Evolutionary conservation across 441 rosid genomes (phyloP), one percentile per base, ranked within the genome.

Genomic region (Macaranga tanarius): DNA sequence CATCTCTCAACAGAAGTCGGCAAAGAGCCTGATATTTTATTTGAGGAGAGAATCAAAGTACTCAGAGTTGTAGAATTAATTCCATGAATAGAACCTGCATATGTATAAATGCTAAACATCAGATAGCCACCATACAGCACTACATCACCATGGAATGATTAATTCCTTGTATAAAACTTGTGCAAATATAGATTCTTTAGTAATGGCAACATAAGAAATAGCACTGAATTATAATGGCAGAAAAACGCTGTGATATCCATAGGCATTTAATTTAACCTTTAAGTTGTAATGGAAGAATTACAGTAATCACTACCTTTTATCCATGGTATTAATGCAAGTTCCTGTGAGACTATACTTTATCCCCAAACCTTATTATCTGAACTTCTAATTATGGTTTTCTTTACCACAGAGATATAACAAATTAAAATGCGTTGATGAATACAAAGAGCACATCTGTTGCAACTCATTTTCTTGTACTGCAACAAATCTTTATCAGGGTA

Each of bases 11-110:
- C 70, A 75, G 62, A 65, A 70, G 84, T 50, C 0, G 97, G 98
- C 80, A 94, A 85, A 47, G 82, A 70, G n/a, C 97, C 95, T 12
- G 95, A 86, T 68, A 94, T 69, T 56, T 72, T 80, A 77, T 94
- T 94, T 44, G 90, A 88, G 0, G 98, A 92, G 74, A 94, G 95
- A 81, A 90, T 90, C 84, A 94, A 80, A 77, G 84, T 50, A 67
- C 73, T 83, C 83, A 94, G 73, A 16, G 86, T 86, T 62, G 90
- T 82, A 68, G 97, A 89, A 65, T 85, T 88, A 78, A 89, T 80
- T 67, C 55, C 82, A 72, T 60, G 82, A 70, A 92, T 75, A 44
- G 86, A 84, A 80, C 94, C 99, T 94, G 97, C 76, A 81, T 12
- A 75, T 28, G 75, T 23, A 80, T 22, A 48, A 66, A 26, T 25